Percentiles rank a stretch among this genome's conserved stretches.
Evolutionary conservation across 371 early-diverging fungal species (phyloP).

Genomic region (Rhizopus delemar): DNA sequence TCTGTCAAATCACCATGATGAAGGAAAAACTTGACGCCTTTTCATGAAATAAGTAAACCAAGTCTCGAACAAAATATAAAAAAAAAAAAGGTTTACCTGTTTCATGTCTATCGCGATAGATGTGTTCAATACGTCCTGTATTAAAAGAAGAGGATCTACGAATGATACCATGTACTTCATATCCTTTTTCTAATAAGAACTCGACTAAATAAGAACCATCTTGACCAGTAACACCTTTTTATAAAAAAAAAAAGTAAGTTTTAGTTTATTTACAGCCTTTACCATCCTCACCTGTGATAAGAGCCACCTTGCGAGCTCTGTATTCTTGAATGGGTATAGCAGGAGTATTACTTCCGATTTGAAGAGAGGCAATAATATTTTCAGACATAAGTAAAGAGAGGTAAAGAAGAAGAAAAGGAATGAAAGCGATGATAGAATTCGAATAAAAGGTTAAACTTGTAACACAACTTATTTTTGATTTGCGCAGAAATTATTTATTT

Average conservation of each 20-base stretch:
- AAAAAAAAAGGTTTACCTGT: conserved; percentile 26
- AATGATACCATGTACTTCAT: conserved; percentile 84
- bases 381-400: too few species aligned
- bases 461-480: too few species aligned
- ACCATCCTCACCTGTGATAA: conserved; percentile 1
- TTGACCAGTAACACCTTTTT: conserved; percentile 55
- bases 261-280: neutral
- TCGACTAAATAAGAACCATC: conserved; percentile 83
- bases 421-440: too few species aligned
- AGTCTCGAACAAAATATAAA: neutral
- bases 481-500: too few species aligned
- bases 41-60: neutral
- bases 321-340: conserved; percentile 36
- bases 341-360: too few species aligned
- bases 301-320: conserved; percentile 52
- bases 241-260: too few species aligned
- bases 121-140: conserved; percentile 80
- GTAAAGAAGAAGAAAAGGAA: too few species aligned
- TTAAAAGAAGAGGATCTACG: conserved; percentile 83
- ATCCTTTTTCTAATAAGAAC: conserved; percentile 74
- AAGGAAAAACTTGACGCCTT: conserved; percentile 74
- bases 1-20: conserved; percentile 89
- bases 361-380: too few species aligned
- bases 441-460: too few species aligned
- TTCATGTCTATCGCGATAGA: conserved; percentile 74